Evolutionary conservation across 164 flowering plant genomes (phyloP), one percentile per base, ranked within the genome.

Genomic region (Brasenia schreberi): DNA sequence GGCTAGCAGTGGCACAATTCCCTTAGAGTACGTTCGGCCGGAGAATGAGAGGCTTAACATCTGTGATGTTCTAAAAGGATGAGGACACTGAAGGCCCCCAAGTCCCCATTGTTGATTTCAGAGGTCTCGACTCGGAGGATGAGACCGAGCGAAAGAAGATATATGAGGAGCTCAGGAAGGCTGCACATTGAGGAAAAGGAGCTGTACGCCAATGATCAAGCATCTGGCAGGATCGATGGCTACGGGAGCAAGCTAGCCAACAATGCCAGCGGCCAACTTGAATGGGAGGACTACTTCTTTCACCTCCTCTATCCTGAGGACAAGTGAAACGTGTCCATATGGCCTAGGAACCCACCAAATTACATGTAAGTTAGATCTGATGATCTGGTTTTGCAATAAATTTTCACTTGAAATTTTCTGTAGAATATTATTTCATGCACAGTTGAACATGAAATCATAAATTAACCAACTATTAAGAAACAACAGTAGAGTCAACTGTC

Each of bases 251-350:
- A 94, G 81, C 82, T 94, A 0, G 96, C 95, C 0, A 94, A 89
- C 69, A 86, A 79, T 68, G 86, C 86, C 10, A 76, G 84, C 49
- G 96, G 94, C 5, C 87, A 78, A 72, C 89, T 86, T 18, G 98
- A 93, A 79, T 93, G 98, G 98, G 94, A 87, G 76, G 98, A 93
- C 69, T 89, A 93, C 64, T 89, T 87, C 78, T 93, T 90, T 76
- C 98, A 93, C 70, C 81, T 81, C 62, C 65, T 76, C 18, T 85
- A 44, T 72, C 97, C 98, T 0, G 95, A 87, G 69, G 87, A 83
- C 19, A 86, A 89, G 76, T 74, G 89, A 3, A 86, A 89, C 63
- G 7, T 91, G 77, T 78, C 96, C 56, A 75, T 85, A 27, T 94
- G 98, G 98, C 98, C 98, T 11, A 78, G 79, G 63, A 79, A 74